Evolutionary conservation across 2,329 filamentous ascomycete species (phyloP), one percentile per base, ranked within the genome.

Genomic region (Neopestalotiopsis clavispora): DNA sequence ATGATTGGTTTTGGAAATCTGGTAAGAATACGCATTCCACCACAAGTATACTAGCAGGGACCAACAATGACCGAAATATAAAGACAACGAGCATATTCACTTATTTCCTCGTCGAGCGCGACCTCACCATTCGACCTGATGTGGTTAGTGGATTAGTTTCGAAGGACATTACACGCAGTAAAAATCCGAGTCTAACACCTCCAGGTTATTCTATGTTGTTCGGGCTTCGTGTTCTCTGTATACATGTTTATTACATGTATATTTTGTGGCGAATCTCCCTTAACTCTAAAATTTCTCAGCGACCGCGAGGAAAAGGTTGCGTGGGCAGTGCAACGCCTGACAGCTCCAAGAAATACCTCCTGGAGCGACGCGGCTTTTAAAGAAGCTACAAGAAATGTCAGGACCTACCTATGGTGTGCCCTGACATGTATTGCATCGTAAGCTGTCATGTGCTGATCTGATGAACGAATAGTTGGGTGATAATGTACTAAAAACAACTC

Each of bases 271-370:
- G 57, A 28, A 28, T 59, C 57, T 59, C 57, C 57, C 4, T 30
- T 59, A 20, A 34, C 23, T 30, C 30, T 59, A 10, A 59, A 32
- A 59, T 59, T 59, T n/a, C 23, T 59, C 12, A 59, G 57, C 57
- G 57, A 59, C 57, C 57, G 57, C 23, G 57, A 59, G 12, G 30
- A 34, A 28, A 59, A 59, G 30, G 20, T 59, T 17, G 57, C 57
- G 6, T 59, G 17, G 23, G 57, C 23, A 34, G 57, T 59, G 23
- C 57, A 59, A 34, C 57, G 57, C 57, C 57, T 59, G 30, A 59
- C 57, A 30, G 57, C 57, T 59, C 57, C 57, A 59, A 59, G 57
- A 32, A 59, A 59, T 59, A 32, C 14, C 23, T 59, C 57, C 30
- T 59, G 57, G 57, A 59, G 57, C 57, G 57, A 59, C 57, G 23